Evolutionary conservation across 192 early-diverging fungal species (phyloP).

Genomic region (Coemansia furcata): DNA sequence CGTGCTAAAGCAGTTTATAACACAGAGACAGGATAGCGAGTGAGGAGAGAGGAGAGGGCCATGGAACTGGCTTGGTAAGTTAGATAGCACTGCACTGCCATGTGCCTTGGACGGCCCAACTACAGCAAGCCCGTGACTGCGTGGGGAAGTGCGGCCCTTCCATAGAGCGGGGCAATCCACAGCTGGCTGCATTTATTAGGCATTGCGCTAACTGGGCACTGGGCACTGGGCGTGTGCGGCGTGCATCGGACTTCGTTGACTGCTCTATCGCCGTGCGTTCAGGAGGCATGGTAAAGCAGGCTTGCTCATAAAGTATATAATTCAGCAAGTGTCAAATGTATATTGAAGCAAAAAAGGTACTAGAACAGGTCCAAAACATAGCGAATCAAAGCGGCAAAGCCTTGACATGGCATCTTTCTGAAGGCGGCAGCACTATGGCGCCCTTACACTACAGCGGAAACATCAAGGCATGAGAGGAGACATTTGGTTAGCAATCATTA

Average conservation of each 20-base stretch:
- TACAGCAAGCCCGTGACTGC: conserved; percentile 2
- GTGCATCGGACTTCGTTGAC: background rate
- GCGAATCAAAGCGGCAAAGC: conserved; percentile 4
- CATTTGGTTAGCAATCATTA: background rate
- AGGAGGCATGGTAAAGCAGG: background rate
- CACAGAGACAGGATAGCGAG: background rate
- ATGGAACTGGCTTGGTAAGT: background rate
- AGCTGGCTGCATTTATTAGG: background rate
- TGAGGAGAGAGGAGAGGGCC: background rate
- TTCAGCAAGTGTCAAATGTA: conserved; percentile 4
- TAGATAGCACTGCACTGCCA: background rate
- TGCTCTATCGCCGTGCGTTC: background rate
- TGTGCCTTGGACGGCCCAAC: background rate
- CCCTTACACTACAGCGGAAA: conserved; percentile 1
- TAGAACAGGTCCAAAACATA: background rate
- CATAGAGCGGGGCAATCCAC: background rate
- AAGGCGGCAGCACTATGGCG: background rate
- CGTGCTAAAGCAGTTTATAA: background rate
- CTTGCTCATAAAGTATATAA: background rate
- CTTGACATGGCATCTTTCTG: background rate
- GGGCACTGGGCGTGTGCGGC: background rate
- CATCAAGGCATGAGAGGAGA: background rate
- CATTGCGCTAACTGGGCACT: background rate
- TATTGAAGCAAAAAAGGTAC: conserved; percentile 1
- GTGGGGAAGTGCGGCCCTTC: background rate